Evolutionary conservation across 805 yeast species (phyloP).

Genomic region (Candida rishiriensis): DNA sequence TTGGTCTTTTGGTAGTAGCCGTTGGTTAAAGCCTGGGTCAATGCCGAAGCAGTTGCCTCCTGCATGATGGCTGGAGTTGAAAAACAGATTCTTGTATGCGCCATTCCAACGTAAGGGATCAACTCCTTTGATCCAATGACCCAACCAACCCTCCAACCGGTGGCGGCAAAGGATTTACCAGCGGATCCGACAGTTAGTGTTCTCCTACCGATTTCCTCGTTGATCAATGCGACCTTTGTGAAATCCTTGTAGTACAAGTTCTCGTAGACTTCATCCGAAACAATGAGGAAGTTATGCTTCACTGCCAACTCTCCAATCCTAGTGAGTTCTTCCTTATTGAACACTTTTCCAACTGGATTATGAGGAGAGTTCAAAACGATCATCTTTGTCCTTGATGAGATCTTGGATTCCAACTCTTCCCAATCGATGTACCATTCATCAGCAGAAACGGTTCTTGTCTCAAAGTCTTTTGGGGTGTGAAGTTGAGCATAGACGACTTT

Average conservation of each 20-base stretch:
- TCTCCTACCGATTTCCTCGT: constrained; percentile 72
- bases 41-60: constrained; percentile 82
- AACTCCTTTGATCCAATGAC: constrained; percentile 81
- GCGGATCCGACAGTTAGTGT: constrained; percentile 95
- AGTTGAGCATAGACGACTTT: constrained; percentile 82
- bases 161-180: constrained; percentile 97
- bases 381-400: constrained; percentile 74
- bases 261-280: constrained; percentile 95
- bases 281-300: constrained; percentile 72
- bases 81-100: constrained; percentile 94
- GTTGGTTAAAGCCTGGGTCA: constrained; percentile 54
- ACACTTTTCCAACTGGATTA: constrained; percentile 92
- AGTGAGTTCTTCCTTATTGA: constrained; percentile 67
- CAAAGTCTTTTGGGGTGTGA: constrained; percentile 74
- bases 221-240: constrained; percentile 78
- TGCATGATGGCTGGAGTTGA: constrained; percentile 88
- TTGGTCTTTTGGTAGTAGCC: constrained; percentile 71
- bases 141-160: constrained; percentile 99
- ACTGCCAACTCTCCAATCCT: constrained; percentile 80
- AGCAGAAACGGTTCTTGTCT: constrained; percentile 61
- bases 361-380: constrained; percentile 91
- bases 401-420: constrained; percentile 66
- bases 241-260: constrained; percentile 72
- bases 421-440: constrained; percentile 86
- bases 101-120: constrained; percentile 75